Percentiles rank a stretch among this genome's conserved stretches.
These are phyloP conservation scores for Penstemon davidsonii DNA, from an alignment of 257 asterid genomes.

Conservation along the genomic window DNA sequence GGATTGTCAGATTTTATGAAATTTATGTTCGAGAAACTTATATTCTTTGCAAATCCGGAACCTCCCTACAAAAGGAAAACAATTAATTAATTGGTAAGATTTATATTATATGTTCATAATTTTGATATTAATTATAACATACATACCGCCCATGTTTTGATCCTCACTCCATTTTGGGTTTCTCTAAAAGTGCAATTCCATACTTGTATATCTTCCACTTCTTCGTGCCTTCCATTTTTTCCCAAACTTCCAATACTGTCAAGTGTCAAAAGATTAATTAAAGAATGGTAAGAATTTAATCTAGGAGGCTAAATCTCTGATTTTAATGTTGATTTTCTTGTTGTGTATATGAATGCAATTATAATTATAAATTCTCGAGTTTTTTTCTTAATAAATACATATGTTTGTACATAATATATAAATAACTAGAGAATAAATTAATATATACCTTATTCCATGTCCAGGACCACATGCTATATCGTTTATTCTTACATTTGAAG, in stretches of 20 bases:
- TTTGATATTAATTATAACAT: neutral
- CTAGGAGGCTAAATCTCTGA: no score
- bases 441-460: slow-evolving; percentile 55
- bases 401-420: no score
- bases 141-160: slow-evolving; percentile 65
- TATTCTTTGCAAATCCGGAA: slow-evolving; percentile 50
- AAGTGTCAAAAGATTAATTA: slow-evolving; percentile 22
- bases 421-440: no score
- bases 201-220: slow-evolving; percentile 41
- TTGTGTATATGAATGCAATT: no score
- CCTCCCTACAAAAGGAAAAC: slow-evolving; percentile 40
- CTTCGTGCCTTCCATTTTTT: slow-evolving; percentile 31
- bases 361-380: no score
- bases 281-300: no score
- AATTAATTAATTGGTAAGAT: neutral
- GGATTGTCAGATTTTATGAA: slow-evolving; percentile 44
- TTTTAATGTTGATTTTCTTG: no score
- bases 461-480: slow-evolving; percentile 56
- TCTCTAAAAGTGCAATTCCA: slow-evolving; percentile 39
- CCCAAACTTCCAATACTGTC: slow-evolving; percentile 60
- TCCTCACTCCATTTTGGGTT: slow-evolving; percentile 52
- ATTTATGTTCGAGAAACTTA: slow-evolving; percentile 41
- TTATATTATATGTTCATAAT: slow-evolving; percentile 3
- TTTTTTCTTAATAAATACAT: no score
- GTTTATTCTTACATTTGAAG: slow-evolving; percentile 39